Evolutionary conservation across 2,329 filamentous ascomycete species (phyloP), one percentile per base, ranked within the genome.

Genomic region (Drechslerella coelobrocha): DNA sequence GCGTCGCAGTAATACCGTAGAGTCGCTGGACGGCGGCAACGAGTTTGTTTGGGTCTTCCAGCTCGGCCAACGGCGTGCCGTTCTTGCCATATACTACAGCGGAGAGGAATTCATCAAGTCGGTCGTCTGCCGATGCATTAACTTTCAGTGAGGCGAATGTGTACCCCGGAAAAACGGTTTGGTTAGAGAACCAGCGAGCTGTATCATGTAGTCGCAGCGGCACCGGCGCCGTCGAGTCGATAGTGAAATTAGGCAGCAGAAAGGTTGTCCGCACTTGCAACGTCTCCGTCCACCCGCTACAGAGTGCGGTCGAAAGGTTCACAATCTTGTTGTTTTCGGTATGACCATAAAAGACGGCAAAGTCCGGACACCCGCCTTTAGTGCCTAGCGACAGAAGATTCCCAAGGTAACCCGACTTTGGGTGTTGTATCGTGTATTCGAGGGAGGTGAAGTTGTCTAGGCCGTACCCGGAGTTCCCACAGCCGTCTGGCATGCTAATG

Each of bases 1-100:
- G 77, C 0, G 75, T 74, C 66, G 77, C 76, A 29, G 76, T 77
- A 0, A 68, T 71, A 6, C 73, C 62, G 56, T 77, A 78, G 8
- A 77, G 56, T 1, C 53, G 51, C 14, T 68, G 69, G 0, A 73
- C 66, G 14, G 63, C 72, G 0, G 73, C 51, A 0, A 72, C 14
- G 14, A 71, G 17, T 19, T 2, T 55, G 17, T 54, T 37, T 1
- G 61, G 21, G 74, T 54, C 26, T 4, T 27, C 17, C 17, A 71
- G 41, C n/a, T 71, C 59, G 14, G 47, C 10, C 6, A 29, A 2
- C n/a, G 66, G 66, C 2, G 62, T 60, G 1, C 59, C 66, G 19
- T 51, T 14, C 14, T 51, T 63, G 3, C 66, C 66, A 27, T 71
- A 71, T 6, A 54, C 66, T 2, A 71, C 29, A 3, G 57, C 66